phyloP scores from a whole-genome alignment of 371 early-diverging fungal species.

The Mucor circinelloides region DNA sequence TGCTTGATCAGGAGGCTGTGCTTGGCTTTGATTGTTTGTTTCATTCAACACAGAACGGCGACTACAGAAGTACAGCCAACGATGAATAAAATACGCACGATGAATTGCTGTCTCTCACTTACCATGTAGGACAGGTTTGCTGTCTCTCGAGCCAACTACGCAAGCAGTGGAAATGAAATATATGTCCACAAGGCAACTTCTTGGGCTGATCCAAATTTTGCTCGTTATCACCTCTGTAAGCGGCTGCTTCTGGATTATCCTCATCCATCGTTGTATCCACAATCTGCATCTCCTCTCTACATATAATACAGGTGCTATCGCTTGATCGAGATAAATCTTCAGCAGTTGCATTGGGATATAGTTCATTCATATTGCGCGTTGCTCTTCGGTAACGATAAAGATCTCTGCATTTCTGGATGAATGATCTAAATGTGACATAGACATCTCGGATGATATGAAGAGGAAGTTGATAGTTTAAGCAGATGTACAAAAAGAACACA shows the following conservation, averaged over 20 bases:
- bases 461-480: constrained; percentile 82
- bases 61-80: constrained; percentile 25
- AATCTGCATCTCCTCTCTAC: constrained; percentile 91
- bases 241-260: constrained; percentile 25
- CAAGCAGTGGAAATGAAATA: constrained; percentile 97
- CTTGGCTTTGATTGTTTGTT: not conserved
- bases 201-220: constrained; percentile 77
- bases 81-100: not conserved
- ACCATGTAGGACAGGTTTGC: constrained; percentile 98
- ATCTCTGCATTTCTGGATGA: constrained; percentile 85
- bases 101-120: not conserved
- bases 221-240: constrained; percentile 23
- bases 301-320: constrained; percentile 94
- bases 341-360: constrained; percentile 88
- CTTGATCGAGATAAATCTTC: constrained; percentile 78
- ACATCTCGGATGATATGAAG: constrained; percentile 95
- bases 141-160: constrained; percentile 98
- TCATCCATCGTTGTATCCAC: constrained; percentile 4
- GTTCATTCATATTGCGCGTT: constrained; percentile 92
- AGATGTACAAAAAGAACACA: constrained; percentile 84
- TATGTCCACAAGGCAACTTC: constrained; percentile 95
- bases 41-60: constrained; percentile 57
- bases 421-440: constrained; percentile 90
- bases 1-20: constrained; percentile 14
- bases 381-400: constrained; percentile 90